Evolutionary conservation across 1,284 basidiomycete genomes (phyloP).

Genomic region (Xerocomus amazonicus): DNA sequence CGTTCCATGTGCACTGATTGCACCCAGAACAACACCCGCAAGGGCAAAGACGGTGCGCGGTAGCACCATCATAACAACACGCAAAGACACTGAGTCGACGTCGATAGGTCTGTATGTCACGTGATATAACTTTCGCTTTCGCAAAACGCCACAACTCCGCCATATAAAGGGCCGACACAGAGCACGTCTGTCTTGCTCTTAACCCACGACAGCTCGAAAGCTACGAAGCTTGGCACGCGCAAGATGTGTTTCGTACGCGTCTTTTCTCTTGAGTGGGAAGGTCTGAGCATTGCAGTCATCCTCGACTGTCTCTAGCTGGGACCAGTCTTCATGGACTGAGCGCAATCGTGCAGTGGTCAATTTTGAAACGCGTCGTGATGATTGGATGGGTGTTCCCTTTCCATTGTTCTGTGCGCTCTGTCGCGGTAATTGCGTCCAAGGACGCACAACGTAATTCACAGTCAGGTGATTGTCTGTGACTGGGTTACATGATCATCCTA

Average conservation of each 20-base stretch:
- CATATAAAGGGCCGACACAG: constrained; percentile 8
- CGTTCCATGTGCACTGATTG: constrained; percentile 21
- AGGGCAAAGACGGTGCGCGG: constrained; percentile 17
- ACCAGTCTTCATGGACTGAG: constrained; percentile 43
- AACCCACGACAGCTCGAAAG: constrained; percentile 44
- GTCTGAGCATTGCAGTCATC: constrained; percentile 56
- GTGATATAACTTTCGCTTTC: constrained; percentile 9
- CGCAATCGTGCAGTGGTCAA: constrained; percentile 25
- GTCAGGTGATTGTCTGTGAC: neutral
- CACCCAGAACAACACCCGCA: constrained; percentile 18
- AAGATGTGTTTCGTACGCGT: constrained; percentile 26
- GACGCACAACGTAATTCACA: constrained; percentile 13
- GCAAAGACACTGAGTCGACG: no score
- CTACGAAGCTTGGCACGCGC: constrained; percentile 51
- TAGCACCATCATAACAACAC: constrained; percentile 14
- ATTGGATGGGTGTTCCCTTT: constrained; percentile 26
- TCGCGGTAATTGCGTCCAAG: constrained; percentile 19
- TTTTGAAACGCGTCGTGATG: constrained; percentile 36
- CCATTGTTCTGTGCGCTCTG: constrained; percentile 13
- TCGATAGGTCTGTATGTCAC: constrained; percentile 22
- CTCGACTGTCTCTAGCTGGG: constrained; percentile 50
- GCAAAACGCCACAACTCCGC: constrained; percentile 23
- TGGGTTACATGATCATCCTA: neutral
- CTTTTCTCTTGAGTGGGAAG: constrained; percentile 54
- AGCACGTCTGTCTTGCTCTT: neutral